A percentile compares a stretch with the other conserved stretches of the same genome.
phyloP scores from a whole-genome alignment of 371 early-diverging fungal genomes.

The Lichtheimia hyalospora region DNA sequence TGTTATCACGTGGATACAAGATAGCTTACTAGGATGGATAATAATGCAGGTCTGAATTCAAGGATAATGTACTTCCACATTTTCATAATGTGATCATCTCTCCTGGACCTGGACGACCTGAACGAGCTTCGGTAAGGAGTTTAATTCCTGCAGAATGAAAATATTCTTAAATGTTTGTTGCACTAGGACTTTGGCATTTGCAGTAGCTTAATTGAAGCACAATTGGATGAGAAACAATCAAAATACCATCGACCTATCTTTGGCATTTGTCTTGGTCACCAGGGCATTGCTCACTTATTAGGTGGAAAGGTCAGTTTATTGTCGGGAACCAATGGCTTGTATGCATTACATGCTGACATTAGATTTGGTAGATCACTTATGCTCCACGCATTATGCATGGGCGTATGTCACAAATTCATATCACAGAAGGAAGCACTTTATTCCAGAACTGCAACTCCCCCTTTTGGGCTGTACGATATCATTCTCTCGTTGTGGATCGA shows the following conservation, averaged over 20 bases:
- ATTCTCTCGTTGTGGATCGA: slow-evolving; percentile 79
- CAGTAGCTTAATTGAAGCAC: slow-evolving; percentile 58
- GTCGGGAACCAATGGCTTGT: not conserved
- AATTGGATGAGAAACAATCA: slow-evolving; percentile 28
- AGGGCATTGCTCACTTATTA: slow-evolving; percentile 83
- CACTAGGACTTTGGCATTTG: slow-evolving; percentile 86
- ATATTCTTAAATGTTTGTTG: slow-evolving; percentile 1
- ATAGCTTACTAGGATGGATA: not conserved
- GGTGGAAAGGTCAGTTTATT: slow-evolving; percentile 69
- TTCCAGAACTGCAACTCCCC: slow-evolving; percentile 62
- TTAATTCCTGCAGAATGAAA: not conserved
- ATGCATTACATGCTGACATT: too few species aligned
- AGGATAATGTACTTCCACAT: slow-evolving; percentile 65
- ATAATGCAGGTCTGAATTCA: slow-evolving; percentile 53
- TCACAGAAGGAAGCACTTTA: slow-evolving; percentile 27
- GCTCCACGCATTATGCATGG: slow-evolving; percentile 87
- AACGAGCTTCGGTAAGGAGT: slow-evolving; percentile 25
- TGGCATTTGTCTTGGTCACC: slow-evolving; percentile 98
- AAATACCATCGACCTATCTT: slow-evolving; percentile 74
- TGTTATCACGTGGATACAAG: not conserved
- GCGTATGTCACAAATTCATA: slow-evolving; percentile 65
- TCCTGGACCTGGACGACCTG: slow-evolving; percentile 92
- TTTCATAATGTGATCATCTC: slow-evolving; percentile 91
- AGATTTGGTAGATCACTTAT: slow-evolving; percentile 48
- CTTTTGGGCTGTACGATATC: slow-evolving; percentile 88